phyloP scores from a whole-genome alignment of 2,329 filamentous ascomycete species.

The Fusarium tuaranense region DNA sequence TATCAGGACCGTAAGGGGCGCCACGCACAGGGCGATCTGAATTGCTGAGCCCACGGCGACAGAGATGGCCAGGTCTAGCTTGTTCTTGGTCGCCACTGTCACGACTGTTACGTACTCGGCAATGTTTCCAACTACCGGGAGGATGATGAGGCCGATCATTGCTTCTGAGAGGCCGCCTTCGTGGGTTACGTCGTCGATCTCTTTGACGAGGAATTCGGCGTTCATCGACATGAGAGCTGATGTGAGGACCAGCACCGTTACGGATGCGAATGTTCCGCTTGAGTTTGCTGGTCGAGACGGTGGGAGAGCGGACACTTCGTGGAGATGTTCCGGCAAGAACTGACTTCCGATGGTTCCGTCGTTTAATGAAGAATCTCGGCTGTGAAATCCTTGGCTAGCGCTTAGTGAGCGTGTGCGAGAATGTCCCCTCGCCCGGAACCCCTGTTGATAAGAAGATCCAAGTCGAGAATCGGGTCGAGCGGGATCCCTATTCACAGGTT shows the following conservation, averaged over 20 bases:
- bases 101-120: slow-evolving; percentile 73
- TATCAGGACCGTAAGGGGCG: slow-evolving; percentile 69
- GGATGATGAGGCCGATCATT: slow-evolving; percentile 70
- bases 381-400: slow-evolving; percentile 35
- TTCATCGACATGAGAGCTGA: slow-evolving; percentile 69
- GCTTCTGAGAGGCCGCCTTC: slow-evolving; percentile 63
- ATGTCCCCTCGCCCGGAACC: slow-evolving; percentile 32
- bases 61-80: slow-evolving; percentile 71
- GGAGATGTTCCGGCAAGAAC: slow-evolving; percentile 3
- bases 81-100: slow-evolving; percentile 68
- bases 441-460: slow-evolving; percentile 35
- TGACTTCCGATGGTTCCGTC: slow-evolving; percentile 26
- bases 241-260: slow-evolving; percentile 63
- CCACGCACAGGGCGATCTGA: slow-evolving; percentile 72
- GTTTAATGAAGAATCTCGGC: slow-evolving; percentile 38
- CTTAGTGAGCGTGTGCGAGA: slow-evolving; percentile 44
- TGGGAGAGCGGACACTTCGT: background rate
- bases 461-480: slow-evolving; percentile 3
- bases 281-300: slow-evolving; percentile 14
- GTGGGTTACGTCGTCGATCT: slow-evolving; percentile 67
- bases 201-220: slow-evolving; percentile 71
- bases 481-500: slow-evolving; percentile 13
- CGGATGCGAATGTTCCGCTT: slow-evolving; percentile 52
- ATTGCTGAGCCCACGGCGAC: slow-evolving; percentile 71
- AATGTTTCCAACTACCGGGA: slow-evolving; percentile 72